Evolutionary conservation across 2,329 filamentous ascomycete species (phyloP), one percentile per base, ranked within the genome.

Genomic region (Ceratocystis papillata): DNA sequence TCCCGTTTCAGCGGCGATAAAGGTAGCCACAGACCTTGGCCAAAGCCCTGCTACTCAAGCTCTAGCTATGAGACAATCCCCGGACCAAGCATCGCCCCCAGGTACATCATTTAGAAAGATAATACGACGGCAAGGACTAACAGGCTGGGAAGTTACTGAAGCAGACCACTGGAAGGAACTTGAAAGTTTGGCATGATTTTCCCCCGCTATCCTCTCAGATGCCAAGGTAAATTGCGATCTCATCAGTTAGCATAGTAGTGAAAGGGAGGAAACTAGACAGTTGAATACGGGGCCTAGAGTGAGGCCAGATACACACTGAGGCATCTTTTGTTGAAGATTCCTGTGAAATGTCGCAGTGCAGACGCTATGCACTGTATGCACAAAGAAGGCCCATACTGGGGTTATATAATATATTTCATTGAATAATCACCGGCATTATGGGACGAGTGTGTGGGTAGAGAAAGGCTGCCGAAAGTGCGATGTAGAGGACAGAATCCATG

Each of bases 91-190:
- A 5, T 20, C 55, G 28, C 7, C 5, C 22, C n/a, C 62, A 17
- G 28, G n/a, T 12, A 6, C 25, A 20, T 20, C 28, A n/a, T 33
- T 62, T 4, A 30, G 59, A 33, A 62, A 62, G 59, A 28, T 6
- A 2, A 41, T 22, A 30, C 45, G 46, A 3, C 28, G 46, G n/a
- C 48, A 28, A 37, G 46, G 53, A 1, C 30, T 12, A 7, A 20
- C 4, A 6, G 62, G 45, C 20, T 64, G 46, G 62, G 30, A 37
- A 10, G 22, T 64, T 25, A 22, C 46, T 5, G 41, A n/a, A 53
- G 62, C 48, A 17, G 62, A 64, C 2, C 62, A 64, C 30, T 64
- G 62, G 62, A 55, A 64, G 37, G 62, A 64, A 37, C 50, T 64
- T 20, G 50, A 53, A 53, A 33, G 50, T 25, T 37, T 53, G 28